Percentiles rank a stretch among this genome's conserved stretches.
phyloP scores from a whole-genome alignment of 2,329 filamentous ascomycete species.

The Verticillium klebahnii region DNA sequence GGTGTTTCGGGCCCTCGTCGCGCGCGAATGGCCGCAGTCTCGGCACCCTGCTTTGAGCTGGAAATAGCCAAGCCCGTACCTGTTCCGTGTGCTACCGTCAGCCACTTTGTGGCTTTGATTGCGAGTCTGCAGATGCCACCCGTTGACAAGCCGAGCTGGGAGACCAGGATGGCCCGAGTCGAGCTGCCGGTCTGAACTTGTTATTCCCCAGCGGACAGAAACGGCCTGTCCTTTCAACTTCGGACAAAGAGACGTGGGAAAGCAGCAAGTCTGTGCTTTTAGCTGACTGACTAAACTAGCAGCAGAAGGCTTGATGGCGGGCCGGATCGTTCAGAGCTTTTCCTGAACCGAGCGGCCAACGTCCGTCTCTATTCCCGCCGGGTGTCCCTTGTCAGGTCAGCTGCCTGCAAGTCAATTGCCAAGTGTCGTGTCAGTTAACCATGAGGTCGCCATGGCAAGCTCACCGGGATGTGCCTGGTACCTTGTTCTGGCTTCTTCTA shows the following conservation, averaged over 20 bases:
- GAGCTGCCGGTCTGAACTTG: too few species aligned
- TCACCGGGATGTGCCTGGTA: too few species aligned
- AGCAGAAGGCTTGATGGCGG: slow-evolving; percentile 1
- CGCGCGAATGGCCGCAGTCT: background rate
- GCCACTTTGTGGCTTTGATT: too few species aligned
- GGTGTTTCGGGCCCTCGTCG: background rate
- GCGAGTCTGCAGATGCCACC: too few species aligned
- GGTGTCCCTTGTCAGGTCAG: background rate
- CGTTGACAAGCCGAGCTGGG: too few species aligned
- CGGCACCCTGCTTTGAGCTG: background rate
- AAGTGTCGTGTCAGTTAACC: background rate
- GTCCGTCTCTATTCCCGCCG: background rate
- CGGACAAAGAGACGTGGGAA: background rate
- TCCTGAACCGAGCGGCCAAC: background rate
- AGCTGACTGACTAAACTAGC: background rate
- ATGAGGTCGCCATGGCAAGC: background rate
- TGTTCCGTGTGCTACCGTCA: too few species aligned
- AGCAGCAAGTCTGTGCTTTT: background rate
- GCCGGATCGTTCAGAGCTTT: background rate
- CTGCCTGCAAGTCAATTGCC: background rate
- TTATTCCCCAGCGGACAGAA: too few species aligned
- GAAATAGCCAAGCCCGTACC: background rate
- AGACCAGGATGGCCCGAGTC: too few species aligned
- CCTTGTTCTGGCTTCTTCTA: too few species aligned
- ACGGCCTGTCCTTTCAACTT: too few species aligned